These are phyloP conservation scores for Cylindrotheca closterium DNA, from an alignment of 108 stramenopile species.

Conservation along the genomic window DNA sequence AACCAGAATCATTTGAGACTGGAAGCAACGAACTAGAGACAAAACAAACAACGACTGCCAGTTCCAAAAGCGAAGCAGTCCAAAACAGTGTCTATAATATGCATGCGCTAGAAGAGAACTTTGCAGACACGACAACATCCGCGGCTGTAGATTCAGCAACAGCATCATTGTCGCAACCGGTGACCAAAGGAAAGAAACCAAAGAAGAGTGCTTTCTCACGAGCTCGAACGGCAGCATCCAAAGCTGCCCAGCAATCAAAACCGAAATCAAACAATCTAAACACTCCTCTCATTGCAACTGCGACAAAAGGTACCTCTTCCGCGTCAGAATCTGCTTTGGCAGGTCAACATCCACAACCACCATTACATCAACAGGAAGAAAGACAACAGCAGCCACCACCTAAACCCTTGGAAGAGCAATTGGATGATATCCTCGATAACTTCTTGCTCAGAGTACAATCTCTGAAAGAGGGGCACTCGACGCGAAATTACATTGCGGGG, in stretches of 20 bases:
- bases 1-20: constrained; percentile 2
- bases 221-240: constrained; percentile 3
- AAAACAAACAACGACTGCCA: neutral
- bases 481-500: constrained; percentile 40
- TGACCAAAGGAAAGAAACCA: constrained; percentile 1
- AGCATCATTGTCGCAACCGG: neutral
- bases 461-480: constrained; percentile 73
- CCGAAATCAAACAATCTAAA: constrained; percentile 10
- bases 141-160: too few relatives aligned
- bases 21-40: constrained; percentile 43
- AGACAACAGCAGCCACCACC: neutral
- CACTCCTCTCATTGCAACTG: constrained; percentile 17
- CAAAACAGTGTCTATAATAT: constrained; percentile 60
- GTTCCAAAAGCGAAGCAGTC: constrained; percentile 33
- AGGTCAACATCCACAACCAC: too few relatives aligned
- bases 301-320: neutral
- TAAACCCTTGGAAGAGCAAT: constrained; percentile 56
- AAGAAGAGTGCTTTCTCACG: constrained; percentile 16
- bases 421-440: constrained; percentile 67
- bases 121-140: constrained; percentile 4
- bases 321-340: too few relatives aligned
- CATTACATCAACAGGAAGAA: too few relatives aligned
- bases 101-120: constrained; percentile 54
- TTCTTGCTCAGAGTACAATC: constrained; percentile 50
- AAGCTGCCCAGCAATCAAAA: neutral